Evolutionary conservation across 1,139 yeast species (phyloP).

Genomic region (Wickerhamomyces sp.): DNA sequence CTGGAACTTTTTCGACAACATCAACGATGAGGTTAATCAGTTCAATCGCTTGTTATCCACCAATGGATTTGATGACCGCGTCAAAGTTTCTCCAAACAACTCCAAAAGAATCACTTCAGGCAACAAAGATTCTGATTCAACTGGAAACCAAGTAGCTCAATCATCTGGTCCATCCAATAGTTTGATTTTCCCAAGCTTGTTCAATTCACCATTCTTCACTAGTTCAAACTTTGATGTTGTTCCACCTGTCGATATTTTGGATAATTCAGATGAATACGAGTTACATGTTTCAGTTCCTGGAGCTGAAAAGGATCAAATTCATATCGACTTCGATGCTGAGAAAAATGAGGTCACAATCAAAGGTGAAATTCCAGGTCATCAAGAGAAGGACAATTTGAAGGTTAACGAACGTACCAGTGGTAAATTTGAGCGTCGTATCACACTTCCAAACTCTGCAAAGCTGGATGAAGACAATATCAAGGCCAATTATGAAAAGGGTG

Average conservation of each 20-base stretch:
- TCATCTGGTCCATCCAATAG: slow-evolving; percentile 1
- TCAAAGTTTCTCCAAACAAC: slow-evolving; percentile 16
- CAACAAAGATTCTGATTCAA: slow-evolving; percentile 2
- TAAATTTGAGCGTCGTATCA: slow-evolving; percentile 34
- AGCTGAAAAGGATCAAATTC: slow-evolving; percentile 32
- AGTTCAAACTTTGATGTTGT: slow-evolving; percentile 19
- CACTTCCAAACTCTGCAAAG: slow-evolving; percentile 31
- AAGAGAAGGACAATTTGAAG: slow-evolving; percentile 19
- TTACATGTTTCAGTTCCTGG: slow-evolving; percentile 38
- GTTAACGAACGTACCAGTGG: slow-evolving; percentile 35
- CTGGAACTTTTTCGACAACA: slow-evolving; percentile 35
- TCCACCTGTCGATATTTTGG: slow-evolving; percentile 39
- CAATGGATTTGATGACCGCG: slow-evolving; percentile 17
- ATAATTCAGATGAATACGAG: slow-evolving; percentile 33
- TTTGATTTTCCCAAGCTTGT: slow-evolving; percentile 23
- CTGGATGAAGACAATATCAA: slow-evolving; percentile 35
- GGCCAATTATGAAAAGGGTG: slow-evolving; percentile 36
- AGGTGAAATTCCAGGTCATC: slow-evolving; percentile 31
- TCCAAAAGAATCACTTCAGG: slow-evolving; percentile 4
- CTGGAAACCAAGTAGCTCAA: neutral
- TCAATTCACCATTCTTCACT: slow-evolving; percentile 22
- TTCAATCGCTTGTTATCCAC: slow-evolving; percentile 29
- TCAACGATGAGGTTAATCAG: slow-evolving; percentile 34
- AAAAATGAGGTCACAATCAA: slow-evolving; percentile 32
- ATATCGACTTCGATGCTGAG: slow-evolving; percentile 35